phyloP scores from a whole-genome alignment of 139 green algal species.

The Chloropicon primus region DNA sequence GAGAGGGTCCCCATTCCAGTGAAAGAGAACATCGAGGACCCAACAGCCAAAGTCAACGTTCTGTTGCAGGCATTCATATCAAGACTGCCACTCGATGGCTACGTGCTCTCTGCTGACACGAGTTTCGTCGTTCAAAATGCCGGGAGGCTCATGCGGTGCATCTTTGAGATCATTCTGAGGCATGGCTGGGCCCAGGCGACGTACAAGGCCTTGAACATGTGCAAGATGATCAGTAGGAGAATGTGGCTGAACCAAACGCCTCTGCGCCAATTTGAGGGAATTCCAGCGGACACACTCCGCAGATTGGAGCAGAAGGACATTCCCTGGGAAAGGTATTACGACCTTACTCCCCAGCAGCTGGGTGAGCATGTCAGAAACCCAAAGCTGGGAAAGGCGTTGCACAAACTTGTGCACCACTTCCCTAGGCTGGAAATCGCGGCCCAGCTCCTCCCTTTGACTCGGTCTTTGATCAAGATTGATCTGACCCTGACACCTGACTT shows the following conservation, averaged over 20 bases:
- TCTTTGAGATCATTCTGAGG: slow-evolving; percentile 92
- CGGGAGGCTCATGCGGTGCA: slow-evolving; percentile 80
- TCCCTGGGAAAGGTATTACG: slow-evolving; percentile 93
- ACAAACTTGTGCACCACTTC: slow-evolving; percentile 91
- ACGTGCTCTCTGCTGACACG: slow-evolving; percentile 87
- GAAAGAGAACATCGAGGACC: slow-evolving; percentile 94
- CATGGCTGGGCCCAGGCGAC: slow-evolving; percentile 81
- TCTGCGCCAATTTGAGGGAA: slow-evolving; percentile 74
- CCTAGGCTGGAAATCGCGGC: slow-evolving; percentile 82
- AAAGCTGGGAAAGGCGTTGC: slow-evolving; percentile 91
- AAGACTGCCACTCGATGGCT: slow-evolving; percentile 87
- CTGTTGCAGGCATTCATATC: slow-evolving; percentile 91
- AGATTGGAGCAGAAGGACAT: slow-evolving; percentile 83
- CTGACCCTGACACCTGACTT: slow-evolving; percentile 96
- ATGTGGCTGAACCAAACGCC: slow-evolving; percentile 87
- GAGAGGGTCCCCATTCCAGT: slow-evolving; percentile 95
- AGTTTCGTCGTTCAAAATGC: slow-evolving; percentile 91
- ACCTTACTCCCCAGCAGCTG: slow-evolving; percentile 72
- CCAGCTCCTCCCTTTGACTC: slow-evolving; percentile 91
- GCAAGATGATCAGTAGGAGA: slow-evolving; percentile 81
- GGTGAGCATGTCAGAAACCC: slow-evolving; percentile 86
- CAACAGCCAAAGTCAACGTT: slow-evolving; percentile 93
- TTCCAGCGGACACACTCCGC: slow-evolving; percentile 43
- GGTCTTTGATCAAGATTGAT: slow-evolving; percentile 81
- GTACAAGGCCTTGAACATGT: slow-evolving; percentile 72